These are phyloP conservation scores for Blastobotrys mokoenaii DNA, from an alignment of 805 yeast genomes.

Conservation along the genomic window DNA sequence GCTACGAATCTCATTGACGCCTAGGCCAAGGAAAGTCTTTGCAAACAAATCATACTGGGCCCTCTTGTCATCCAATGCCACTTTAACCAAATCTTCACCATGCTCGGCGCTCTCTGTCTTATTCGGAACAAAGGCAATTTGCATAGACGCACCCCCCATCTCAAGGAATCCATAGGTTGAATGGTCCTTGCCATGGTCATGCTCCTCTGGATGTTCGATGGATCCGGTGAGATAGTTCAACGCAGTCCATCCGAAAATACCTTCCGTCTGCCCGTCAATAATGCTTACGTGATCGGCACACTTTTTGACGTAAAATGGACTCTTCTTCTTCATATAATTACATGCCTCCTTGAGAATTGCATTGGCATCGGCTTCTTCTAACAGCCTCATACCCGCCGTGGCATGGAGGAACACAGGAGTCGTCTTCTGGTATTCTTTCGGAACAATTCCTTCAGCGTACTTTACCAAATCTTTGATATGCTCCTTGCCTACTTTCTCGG, in stretches of 20 bases:
- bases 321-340: conserved; percentile 40
- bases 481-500: conserved; percentile 39
- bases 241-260: conserved; percentile 92
- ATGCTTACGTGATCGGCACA: conserved; percentile 71
- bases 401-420: conserved; percentile 88
- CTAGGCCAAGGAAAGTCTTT: conserved; percentile 94
- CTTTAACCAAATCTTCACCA: conserved; percentile 60
- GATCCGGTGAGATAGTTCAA: conserved; percentile 74
- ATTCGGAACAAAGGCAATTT: conserved; percentile 84
- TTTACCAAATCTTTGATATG: conserved; percentile 61
- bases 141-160: conserved; percentile 99
- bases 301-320: conserved; percentile 45
- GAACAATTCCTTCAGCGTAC: conserved; percentile 65
- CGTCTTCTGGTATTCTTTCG: conserved; percentile 44
- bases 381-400: conserved; percentile 92
- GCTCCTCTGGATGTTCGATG: conserved; percentile 30
- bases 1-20: conserved; percentile 86
- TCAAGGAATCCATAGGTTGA: conserved; percentile 87
- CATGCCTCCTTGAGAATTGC: conserved; percentile 57
- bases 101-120: conserved; percentile 53
- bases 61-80: conserved; percentile 47
- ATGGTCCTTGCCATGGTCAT: conserved; percentile 15
- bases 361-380: conserved; percentile 46
- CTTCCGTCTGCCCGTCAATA: conserved; percentile 93
- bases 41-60: conserved; percentile 73